Conservation (phyloP, 345 rosid genomes). For the Brassica cretica region DNA sequence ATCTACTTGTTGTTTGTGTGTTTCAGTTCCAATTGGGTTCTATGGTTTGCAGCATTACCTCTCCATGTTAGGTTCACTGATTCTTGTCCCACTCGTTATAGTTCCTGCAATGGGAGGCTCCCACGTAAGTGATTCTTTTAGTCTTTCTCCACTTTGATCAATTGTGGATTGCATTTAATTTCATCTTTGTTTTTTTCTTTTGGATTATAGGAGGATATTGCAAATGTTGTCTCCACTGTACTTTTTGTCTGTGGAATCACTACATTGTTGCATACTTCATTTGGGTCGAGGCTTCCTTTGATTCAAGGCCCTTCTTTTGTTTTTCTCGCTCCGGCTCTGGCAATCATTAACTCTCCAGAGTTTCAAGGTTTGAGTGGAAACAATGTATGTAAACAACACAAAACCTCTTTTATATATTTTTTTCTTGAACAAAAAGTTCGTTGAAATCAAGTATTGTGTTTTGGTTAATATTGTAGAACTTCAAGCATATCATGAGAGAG, state of each 20-base stretch:
- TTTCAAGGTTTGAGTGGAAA: constrained; percentile 89
- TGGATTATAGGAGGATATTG: constrained; percentile 73
- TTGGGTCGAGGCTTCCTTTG: constrained; percentile 94
- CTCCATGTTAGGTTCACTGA: constrained; percentile 83
- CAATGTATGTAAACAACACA: constrained; percentile 48
- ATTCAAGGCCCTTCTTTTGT: constrained; percentile 95
- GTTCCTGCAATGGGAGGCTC: constrained; percentile 99
- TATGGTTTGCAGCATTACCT: constrained; percentile 95
- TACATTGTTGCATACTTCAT: constrained; percentile 77
- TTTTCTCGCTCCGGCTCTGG: constrained; percentile 87
- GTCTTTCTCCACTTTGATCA: neutral
- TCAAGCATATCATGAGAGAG: constrained; percentile 95
- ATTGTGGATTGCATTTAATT: constrained; percentile 11
- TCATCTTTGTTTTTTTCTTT: neutral
- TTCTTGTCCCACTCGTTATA: constrained; percentile 87
- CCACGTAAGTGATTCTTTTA: constrained; percentile 58
- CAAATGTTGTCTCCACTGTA: constrained; percentile 83
- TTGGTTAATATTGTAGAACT: constrained; percentile 55
- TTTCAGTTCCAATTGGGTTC: constrained; percentile 86
- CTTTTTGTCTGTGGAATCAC: constrained; percentile 88
- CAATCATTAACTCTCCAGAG: constrained; percentile 83
- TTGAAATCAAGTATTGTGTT: neutral
- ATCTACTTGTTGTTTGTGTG: constrained; percentile 9
- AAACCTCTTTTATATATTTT: neutral
- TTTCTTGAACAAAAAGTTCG: neutral